phyloP scores from a whole-genome alignment of 371 early-diverging fungal genomes.

The Lichtheimia hyalospora region DNA sequence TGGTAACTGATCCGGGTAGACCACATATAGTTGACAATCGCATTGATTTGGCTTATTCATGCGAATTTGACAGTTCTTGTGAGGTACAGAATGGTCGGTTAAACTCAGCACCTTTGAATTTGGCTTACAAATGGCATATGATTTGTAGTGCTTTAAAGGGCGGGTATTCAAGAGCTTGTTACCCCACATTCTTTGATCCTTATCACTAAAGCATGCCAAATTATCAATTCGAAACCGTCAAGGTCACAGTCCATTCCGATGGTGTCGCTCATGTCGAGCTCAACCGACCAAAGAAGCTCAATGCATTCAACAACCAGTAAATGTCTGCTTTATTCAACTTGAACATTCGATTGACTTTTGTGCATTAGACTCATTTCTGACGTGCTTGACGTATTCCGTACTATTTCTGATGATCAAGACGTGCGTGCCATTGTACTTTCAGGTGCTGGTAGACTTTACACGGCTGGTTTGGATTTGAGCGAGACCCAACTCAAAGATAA shows the following conservation, averaged over 20 bases:
- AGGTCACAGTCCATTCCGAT: slow-evolving; percentile 53
- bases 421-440: slow-evolving; percentile 76
- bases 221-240: slow-evolving; percentile 62
- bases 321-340: neutral
- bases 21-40: too few species aligned
- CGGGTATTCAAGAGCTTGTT: too few species aligned
- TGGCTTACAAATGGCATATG: too few species aligned
- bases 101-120: too few species aligned
- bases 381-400: slow-evolving; percentile 46
- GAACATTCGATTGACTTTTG: neutral
- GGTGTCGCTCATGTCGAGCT: slow-evolving; percentile 82
- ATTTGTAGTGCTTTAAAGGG: too few species aligned
- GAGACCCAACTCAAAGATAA: slow-evolving; percentile 5
- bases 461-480: slow-evolving; percentile 69
- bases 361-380: slow-evolving; percentile 25
- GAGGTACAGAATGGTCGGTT: too few species aligned
- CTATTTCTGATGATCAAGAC: slow-evolving; percentile 57
- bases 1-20: too few species aligned
- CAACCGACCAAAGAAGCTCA: slow-evolving; percentile 79
- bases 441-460: slow-evolving; percentile 77
- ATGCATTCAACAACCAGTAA: slow-evolving; percentile 72
- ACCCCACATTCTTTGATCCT: too few species aligned
- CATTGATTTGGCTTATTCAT: too few species aligned
- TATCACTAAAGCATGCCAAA: slow-evolving; percentile 4
- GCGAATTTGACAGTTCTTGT: too few species aligned